A percentile compares a stretch with the other conserved stretches of the same genome.
Evolutionary conservation across 805 yeast genomes (phyloP).

Genomic region (Yarrowia sp.): DNA sequence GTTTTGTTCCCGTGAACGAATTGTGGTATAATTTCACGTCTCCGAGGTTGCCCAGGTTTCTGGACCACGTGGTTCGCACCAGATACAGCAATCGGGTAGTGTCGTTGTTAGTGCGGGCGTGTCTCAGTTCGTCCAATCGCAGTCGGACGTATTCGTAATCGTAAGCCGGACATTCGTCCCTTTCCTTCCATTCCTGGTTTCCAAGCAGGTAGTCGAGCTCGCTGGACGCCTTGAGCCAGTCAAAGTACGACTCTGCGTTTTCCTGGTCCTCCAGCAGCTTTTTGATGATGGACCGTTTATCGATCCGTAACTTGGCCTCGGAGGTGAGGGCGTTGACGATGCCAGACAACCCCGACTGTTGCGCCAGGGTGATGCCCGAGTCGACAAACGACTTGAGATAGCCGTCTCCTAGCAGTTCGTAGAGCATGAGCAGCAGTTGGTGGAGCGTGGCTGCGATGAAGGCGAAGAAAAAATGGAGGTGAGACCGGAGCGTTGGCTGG

Average conservation of each 20-base stretch:
- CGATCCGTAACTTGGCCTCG: constrained; percentile 31
- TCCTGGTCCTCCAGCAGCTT: constrained; percentile 40
- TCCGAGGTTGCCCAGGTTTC: constrained; percentile 89
- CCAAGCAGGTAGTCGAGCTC: constrained; percentile 70
- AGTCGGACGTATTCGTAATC: constrained; percentile 69
- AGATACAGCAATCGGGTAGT: constrained; percentile 68
- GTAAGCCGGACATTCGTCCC: constrained; percentile 66
- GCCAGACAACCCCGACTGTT: constrained; percentile 19
- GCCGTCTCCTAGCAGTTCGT: constrained; percentile 36
- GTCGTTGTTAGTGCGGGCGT: constrained; percentile 65
- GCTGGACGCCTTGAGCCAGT: constrained; percentile 72
- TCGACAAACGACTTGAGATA: constrained; percentile 27
- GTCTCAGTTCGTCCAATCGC: constrained; percentile 62
- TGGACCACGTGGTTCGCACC: constrained; percentile 81
- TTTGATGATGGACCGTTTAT: constrained; percentile 34
- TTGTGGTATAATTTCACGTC: constrained; percentile 77
- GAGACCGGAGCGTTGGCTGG: neutral
- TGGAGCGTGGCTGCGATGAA: constrained; percentile 2
- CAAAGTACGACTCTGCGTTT: constrained; percentile 49
- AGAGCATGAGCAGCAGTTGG: constrained; percentile 32
- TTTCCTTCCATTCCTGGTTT: constrained; percentile 74
- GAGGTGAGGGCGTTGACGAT: constrained; percentile 28
- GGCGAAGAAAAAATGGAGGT: constrained; percentile 16
- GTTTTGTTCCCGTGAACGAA: constrained; percentile 85
- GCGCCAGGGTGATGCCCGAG: constrained; percentile 33